A percentile compares a stretch with the other conserved stretches of the same genome.
phyloP scores from a whole-genome alignment of 2,329 filamentous ascomycete genomes.

The Parasarocladium wereldwijsianum region DNA sequence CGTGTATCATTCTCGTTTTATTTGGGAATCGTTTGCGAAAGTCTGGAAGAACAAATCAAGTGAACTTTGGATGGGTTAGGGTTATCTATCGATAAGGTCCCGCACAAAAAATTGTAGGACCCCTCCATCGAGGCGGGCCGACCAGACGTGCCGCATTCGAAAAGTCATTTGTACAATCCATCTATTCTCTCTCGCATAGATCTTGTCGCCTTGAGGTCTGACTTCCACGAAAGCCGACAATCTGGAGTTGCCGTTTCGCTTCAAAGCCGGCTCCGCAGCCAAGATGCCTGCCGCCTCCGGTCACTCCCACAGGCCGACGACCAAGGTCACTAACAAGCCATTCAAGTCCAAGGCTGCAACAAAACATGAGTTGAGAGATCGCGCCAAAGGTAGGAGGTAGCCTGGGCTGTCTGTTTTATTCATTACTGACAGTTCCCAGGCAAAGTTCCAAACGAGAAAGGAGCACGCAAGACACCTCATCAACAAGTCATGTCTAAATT shows the following conservation, averaged over 20 bases:
- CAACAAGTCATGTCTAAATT: constrained; percentile 97
- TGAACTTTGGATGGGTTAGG: no score
- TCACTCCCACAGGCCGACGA: constrained; percentile 87
- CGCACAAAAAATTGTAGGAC: constrained; percentile 23
- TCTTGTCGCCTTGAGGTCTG: no score
- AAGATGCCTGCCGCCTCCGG: constrained; percentile 59
- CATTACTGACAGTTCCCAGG: constrained; percentile 31
- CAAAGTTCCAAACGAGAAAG: constrained; percentile 61
- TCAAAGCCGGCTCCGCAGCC: constrained; percentile 64
- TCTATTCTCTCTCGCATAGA: no score
- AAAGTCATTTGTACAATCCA: no score
- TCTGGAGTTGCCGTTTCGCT: constrained; percentile 68
- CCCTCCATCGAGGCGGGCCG: no score
- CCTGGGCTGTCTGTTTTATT: not conserved
- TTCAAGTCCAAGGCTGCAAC: constrained; percentile 89
- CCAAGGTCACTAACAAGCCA: constrained; percentile 73
- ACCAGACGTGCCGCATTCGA: no score
- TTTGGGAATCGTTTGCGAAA: no score
- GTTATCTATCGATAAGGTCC: constrained; percentile 19
- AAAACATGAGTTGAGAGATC: constrained; percentile 74
- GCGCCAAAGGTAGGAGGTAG: constrained; percentile 54
- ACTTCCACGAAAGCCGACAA: no score
- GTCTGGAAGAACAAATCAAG: no score
- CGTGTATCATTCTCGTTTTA: no score
- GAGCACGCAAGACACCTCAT: constrained; percentile 72